These are phyloP conservation scores for Thelonectria olida DNA, from an alignment of 2,329 filamentous ascomycete genomes.

Conservation along the genomic window DNA sequence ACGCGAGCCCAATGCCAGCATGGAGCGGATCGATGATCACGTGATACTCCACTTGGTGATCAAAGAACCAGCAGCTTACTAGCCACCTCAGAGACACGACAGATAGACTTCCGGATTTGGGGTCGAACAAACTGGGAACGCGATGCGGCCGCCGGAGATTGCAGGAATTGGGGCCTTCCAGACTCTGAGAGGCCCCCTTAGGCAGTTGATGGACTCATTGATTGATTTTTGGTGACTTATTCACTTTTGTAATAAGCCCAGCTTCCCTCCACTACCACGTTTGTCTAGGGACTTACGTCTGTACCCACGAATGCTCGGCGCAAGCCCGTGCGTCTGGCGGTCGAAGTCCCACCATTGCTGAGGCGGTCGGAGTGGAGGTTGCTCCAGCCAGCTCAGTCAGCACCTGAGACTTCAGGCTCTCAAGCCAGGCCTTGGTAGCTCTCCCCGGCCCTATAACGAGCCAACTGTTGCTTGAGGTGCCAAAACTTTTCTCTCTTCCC, in stretches of 20 bases:
- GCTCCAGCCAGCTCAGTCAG: constrained; percentile 15
- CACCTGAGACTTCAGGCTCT: constrained; percentile 49
- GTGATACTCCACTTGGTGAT: constrained; percentile 17
- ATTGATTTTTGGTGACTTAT: neutral
- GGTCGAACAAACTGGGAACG: too few relatives aligned
- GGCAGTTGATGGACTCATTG: neutral
- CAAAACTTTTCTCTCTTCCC: constrained; percentile 44
- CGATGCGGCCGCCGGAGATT: too few relatives aligned
- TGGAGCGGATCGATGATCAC: constrained; percentile 17
- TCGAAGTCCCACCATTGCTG: neutral
- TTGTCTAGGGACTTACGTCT: too few relatives aligned
- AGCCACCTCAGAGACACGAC: neutral
- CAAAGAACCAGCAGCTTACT: too few relatives aligned
- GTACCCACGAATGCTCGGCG: too few relatives aligned
- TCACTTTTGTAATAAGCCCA: neutral
- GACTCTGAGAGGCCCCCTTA: too few relatives aligned
- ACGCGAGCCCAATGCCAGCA: constrained; percentile 33
- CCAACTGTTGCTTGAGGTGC: constrained; percentile 17
- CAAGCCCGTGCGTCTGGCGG: constrained; percentile 17
- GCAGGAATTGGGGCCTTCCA: too few relatives aligned
- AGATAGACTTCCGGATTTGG: neutral
- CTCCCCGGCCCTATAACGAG: constrained; percentile 25
- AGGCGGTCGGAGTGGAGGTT: neutral
- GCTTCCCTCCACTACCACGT: neutral
- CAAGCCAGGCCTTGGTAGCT: constrained; percentile 28